Conservation (phyloP, 768 basidiomycete species). For the Suillus luteus region DNA sequence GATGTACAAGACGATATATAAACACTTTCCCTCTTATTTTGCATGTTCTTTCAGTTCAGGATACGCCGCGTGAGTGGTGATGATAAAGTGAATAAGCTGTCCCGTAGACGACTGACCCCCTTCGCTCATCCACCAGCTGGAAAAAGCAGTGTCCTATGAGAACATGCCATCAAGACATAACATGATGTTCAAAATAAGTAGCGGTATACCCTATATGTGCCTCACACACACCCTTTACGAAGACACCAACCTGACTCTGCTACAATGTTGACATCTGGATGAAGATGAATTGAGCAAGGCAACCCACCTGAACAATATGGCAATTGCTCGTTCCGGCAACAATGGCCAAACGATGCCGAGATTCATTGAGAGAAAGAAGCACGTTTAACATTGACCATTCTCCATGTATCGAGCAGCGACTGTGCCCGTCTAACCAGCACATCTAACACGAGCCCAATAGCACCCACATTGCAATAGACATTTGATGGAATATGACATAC, state of each 20-base stretch:
- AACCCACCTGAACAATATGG: constrained; percentile 81
- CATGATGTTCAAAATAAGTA: constrained; percentile 5
- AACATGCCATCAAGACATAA: constrained; percentile 15
- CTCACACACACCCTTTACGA: constrained; percentile 94
- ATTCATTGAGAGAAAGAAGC: constrained; percentile 71
- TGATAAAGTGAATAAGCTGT: constrained; percentile 90
- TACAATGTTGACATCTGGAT: background rate
- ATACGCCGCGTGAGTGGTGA: constrained; percentile 90
- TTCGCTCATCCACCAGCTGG: constrained; percentile 99
- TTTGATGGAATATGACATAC: constrained; percentile 40
- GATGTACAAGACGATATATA: constrained; percentile 40
- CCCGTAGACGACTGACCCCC: constrained; percentile 98
- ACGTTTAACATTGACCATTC: constrained; percentile 50
- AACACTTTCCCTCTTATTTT: constrained; percentile 57
- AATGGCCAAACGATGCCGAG: constrained; percentile 80
- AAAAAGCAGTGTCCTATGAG: constrained; percentile 78
- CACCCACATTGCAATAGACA: background rate
- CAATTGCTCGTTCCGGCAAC: constrained; percentile 97
- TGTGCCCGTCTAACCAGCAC: constrained; percentile 98
- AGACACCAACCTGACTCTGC: constrained; percentile 78
- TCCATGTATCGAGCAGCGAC: constrained; percentile 75
- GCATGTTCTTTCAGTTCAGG: constrained; percentile 64
- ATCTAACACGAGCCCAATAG: constrained; percentile 41
- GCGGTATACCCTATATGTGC: constrained; percentile 69
- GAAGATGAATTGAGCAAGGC: background rate